phyloP scores from a whole-genome alignment of 495 filamentous ascomycete genomes.

The Sabuloglossum arenarium region DNA sequence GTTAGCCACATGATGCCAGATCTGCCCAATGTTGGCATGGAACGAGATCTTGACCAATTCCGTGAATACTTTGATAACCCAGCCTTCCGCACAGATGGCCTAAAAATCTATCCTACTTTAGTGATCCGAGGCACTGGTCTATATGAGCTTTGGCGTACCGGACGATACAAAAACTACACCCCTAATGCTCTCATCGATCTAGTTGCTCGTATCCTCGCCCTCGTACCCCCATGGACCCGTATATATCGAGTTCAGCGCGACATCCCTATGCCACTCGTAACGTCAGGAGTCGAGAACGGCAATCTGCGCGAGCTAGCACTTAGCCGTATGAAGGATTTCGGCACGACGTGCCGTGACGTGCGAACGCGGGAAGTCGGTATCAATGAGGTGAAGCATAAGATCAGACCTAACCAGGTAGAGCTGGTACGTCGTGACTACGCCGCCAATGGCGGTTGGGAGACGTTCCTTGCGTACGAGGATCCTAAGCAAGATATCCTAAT shows the following conservation, averaged over 20 bases:
- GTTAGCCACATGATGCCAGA: slow-evolving; percentile 99
- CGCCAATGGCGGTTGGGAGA: slow-evolving; percentile 95
- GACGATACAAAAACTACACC: slow-evolving; percentile 94
- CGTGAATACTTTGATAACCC: slow-evolving; percentile 96
- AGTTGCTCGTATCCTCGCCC: slow-evolving; percentile 80
- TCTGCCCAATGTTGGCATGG: slow-evolving; percentile 93
- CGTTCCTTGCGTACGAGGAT: slow-evolving; percentile 93
- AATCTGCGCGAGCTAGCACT: slow-evolving; percentile 86
- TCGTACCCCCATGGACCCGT: slow-evolving; percentile 92
- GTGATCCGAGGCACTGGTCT: slow-evolving; percentile 94
- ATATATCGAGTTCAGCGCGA: slow-evolving; percentile 98
- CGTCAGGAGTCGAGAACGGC: slow-evolving; percentile 91
- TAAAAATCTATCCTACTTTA: slow-evolving; percentile 95
- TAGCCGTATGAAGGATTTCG: slow-evolving; percentile 95
- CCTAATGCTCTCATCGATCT: slow-evolving; percentile 90
- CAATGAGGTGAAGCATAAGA: slow-evolving; percentile 97
- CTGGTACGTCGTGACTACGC: slow-evolving; percentile 88
- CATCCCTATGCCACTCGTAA: slow-evolving; percentile 96
- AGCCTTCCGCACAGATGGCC: slow-evolving; percentile 85
- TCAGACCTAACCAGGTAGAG: slow-evolving; percentile 88
- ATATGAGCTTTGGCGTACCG: slow-evolving; percentile 94
- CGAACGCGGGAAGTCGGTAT: slow-evolving; percentile 92
- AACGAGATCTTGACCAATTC: slow-evolving; percentile 91
- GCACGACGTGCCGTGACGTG: slow-evolving; percentile 93
- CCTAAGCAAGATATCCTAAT: slow-evolving; percentile 97